These are phyloP conservation scores for Talaromyces sp. DNA, from an alignment of 2,329 filamentous ascomycete genomes.

Conservation along the genomic window DNA sequence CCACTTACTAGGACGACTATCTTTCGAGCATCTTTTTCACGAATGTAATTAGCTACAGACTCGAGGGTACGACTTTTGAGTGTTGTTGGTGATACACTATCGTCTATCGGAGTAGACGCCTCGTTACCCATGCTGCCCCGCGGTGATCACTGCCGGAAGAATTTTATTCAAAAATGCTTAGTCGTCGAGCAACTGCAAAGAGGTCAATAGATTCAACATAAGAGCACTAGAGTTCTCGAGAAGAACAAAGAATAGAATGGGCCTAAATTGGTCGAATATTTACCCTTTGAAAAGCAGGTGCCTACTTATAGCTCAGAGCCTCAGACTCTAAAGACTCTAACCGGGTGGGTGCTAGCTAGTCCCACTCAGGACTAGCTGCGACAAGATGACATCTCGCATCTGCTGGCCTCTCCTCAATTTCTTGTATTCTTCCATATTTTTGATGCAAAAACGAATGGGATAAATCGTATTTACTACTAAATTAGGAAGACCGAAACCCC, in stretches of 20 bases:
- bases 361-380: neutral
- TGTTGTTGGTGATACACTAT: slow-evolving; percentile 61
- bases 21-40: slow-evolving; percentile 60
- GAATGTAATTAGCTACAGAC: slow-evolving; percentile 77
- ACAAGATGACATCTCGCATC: neutral
- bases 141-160: neutral
- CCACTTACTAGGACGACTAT: slow-evolving; percentile 73
- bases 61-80: slow-evolving; percentile 67
- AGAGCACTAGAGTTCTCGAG: neutral
- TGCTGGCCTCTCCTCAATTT: neutral
- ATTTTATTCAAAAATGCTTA: neutral
- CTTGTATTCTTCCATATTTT: neutral
- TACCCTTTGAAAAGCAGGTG: neutral
- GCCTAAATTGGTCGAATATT: neutral
- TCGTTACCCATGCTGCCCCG: slow-evolving; percentile 75
- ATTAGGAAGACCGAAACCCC: no score
- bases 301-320: neutral
- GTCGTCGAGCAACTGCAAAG: neutral
- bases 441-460: no score
- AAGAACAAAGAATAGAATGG: neutral
- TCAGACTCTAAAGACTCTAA: neutral
- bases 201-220: neutral
- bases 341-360: neutral
- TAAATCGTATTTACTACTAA: no score
- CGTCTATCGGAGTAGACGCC: slow-evolving; percentile 64